Conservation (phyloP, 2,329 filamentous ascomycete genomes). For the Talaromyces amestolkiae region DNA sequence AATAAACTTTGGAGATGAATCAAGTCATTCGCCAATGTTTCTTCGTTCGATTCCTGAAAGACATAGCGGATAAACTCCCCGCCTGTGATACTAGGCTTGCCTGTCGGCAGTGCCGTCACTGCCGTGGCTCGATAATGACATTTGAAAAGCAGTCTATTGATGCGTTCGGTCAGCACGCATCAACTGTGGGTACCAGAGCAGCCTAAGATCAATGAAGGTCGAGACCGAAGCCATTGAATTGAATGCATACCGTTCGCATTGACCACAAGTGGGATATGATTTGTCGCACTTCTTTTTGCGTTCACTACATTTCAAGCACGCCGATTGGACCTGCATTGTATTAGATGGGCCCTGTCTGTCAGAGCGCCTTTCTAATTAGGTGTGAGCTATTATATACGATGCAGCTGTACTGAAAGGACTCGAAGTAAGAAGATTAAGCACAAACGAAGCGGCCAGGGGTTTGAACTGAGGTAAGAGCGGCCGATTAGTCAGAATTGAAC, state of each 20-base stretch:
- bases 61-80: background rate
- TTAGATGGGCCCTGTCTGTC: background rate
- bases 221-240: background rate
- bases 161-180: background rate
- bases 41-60: background rate
- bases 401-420: background rate
- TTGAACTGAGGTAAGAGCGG: background rate
- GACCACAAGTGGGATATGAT: slow-evolving; percentile 8
- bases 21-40: slow-evolving; percentile 5
- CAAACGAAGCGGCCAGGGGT: background rate
- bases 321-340: slow-evolving; percentile 1
- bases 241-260: slow-evolving; percentile 16
- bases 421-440: background rate
- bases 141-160: slow-evolving; percentile 12
- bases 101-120: background rate
- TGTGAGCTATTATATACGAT: background rate
- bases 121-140: slow-evolving; percentile 6
- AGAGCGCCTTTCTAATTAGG: background rate
- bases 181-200: background rate
- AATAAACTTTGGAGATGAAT: background rate
- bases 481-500: background rate
- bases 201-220: background rate
- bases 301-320: slow-evolving; percentile 13
- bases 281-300: slow-evolving; percentile 18
- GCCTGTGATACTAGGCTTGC: background rate